phyloP scores from a whole-genome alignment of 1,139 yeast genomes.

The Pichia sp. region DNA sequence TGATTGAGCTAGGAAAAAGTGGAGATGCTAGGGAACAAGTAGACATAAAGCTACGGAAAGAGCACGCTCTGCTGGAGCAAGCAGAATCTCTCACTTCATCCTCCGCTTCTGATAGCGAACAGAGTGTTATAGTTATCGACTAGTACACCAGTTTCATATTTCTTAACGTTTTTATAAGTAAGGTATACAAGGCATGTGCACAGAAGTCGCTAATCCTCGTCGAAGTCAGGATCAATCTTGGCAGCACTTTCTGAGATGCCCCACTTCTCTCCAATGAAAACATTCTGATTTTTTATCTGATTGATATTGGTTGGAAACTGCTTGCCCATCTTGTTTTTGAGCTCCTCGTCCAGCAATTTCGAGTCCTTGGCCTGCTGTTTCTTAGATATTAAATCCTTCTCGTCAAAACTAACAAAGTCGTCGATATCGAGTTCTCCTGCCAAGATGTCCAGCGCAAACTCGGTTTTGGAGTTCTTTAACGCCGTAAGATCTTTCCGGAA shows the following conservation, averaged over 20 bases:
- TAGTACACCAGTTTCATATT: neutral
- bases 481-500: slow-evolving; percentile 31
- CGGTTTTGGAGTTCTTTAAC: slow-evolving; percentile 29
- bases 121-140: slow-evolving; percentile 9
- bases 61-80: neutral
- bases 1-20: slow-evolving; percentile 17
- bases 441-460: slow-evolving; percentile 28
- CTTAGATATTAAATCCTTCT: slow-evolving; percentile 30
- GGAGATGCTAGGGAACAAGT: slow-evolving; percentile 15
- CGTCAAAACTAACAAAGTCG: slow-evolving; percentile 21
- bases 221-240: slow-evolving; percentile 39
- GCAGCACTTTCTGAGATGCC: slow-evolving; percentile 45
- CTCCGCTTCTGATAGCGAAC: neutral
- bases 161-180: neutral
- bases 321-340: slow-evolving; percentile 30
- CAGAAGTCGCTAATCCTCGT: slow-evolving; percentile 24
- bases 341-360: slow-evolving; percentile 27
- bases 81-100: slow-evolving; percentile 6
- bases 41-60: slow-evolving; percentile 7
- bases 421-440: slow-evolving; percentile 22
- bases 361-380: slow-evolving; percentile 28
- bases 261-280: slow-evolving; percentile 42
- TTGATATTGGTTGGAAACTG: slow-evolving; percentile 33
- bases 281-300: slow-evolving; percentile 34
- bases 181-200: neutral